Conservation (phyloP, 805 yeast genomes). For the Candida nonsorbophila region DNA sequence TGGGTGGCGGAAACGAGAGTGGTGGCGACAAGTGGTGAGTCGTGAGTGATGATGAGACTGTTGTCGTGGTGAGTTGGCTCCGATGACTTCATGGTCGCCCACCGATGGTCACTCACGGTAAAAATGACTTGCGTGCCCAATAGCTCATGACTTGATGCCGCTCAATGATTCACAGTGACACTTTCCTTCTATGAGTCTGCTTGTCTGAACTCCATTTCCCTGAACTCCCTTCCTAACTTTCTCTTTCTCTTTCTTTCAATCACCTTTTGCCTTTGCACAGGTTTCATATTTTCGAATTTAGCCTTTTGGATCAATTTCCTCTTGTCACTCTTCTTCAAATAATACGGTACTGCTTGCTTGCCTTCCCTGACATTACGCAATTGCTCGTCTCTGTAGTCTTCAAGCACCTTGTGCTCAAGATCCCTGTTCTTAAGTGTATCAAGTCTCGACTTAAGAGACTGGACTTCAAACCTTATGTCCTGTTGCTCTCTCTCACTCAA, state of each 20-base stretch:
- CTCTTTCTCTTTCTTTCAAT: constrained; percentile 86
- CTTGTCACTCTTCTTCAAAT: constrained; percentile 64
- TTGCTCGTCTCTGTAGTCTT: constrained; percentile 52
- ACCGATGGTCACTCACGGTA: too few species aligned
- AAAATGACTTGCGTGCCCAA: too few species aligned
- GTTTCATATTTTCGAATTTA: constrained; percentile 69
- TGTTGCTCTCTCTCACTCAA: constrained; percentile 42
- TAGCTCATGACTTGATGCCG: too few species aligned
- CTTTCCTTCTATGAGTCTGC: too few species aligned
- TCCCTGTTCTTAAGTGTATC: constrained; percentile 71
- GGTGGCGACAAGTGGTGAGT: too few species aligned
- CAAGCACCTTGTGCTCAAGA: constrained; percentile 60
- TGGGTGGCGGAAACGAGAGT: neutral
- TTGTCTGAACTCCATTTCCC: constrained; percentile 35
- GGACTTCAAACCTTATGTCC: constrained; percentile 51
- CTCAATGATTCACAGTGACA: too few species aligned
- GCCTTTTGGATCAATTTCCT: constrained; percentile 71
- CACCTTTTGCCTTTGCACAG: constrained; percentile 69
- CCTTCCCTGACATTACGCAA: constrained; percentile 41
- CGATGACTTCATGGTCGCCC: too few species aligned
- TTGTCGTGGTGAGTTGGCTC: too few species aligned
- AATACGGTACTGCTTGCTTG: constrained; percentile 47
- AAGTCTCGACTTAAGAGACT: constrained; percentile 61
- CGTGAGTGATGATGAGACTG: neutral
- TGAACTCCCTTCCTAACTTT: constrained; percentile 77